Evolutionary conservation across 768 basidiomycete species (phyloP), one percentile per base, ranked within the genome.

Genomic region (Naganishia friedmannii): DNA sequence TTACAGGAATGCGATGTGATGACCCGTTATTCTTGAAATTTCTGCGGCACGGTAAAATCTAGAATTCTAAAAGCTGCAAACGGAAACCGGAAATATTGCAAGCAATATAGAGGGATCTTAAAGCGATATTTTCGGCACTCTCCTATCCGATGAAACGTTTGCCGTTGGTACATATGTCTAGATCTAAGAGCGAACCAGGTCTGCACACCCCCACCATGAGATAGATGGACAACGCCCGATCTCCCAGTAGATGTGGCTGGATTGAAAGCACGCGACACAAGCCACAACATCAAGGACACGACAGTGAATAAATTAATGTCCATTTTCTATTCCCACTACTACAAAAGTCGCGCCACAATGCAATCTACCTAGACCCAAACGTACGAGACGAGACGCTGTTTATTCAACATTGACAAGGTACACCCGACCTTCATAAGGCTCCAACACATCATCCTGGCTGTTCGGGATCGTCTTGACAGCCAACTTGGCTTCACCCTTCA

Each of bases 401-500:
- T 37, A 58, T 58, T 56, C 54, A 29, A 39, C 67, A 29, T 68
- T 68, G 55, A 68, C 67, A 5, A 68, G 31, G 45, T 68, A 68
- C 3, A 68, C 42, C 9, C 67, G 54, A 45, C 55, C 67, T 31
- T 68, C 67, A 23, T 68, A 68, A 17, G 67, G 37, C 42, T 56
- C 67, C 15, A 68, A 28, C 26, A 45, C 32, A 29, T 68, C 67
- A 2, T 46, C 29, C 31, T 28, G n/a, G 21, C 68, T 69, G 23
- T 45, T 53, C 19, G 57, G 57, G 32, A 53, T 58, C 28, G 54
- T 68, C 45, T 57, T 53, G 37, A 65, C 51, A 29, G 58, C 56
- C 46, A 68, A 39, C 56, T 68, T 58, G 26, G 67, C 67, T 29
- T 68, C 67, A 17, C 67, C 67, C 28, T 68, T 68, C 29, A 68